A percentile compares a stretch with the other conserved stretches of the same genome.
Conservation (phyloP, 225 moss, liverwort and hornwort species). For the Rhytidiadelphus loreus region DNA sequence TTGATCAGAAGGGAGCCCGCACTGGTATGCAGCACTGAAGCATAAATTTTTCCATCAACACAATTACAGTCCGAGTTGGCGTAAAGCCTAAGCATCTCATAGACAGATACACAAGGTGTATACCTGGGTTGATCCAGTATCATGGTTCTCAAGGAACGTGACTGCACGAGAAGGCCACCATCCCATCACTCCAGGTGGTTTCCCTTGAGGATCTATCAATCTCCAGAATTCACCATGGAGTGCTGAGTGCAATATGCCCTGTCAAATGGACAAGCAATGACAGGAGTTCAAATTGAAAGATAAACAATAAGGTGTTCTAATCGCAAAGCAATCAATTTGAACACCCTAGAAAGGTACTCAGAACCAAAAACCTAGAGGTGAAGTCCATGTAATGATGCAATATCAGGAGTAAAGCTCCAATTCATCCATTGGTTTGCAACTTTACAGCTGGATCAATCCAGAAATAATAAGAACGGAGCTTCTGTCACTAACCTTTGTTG, state of each 20-base stretch:
- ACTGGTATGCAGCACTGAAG: neutral
- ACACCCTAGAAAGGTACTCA: neutral
- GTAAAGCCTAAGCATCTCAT: neutral
- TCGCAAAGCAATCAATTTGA: neutral
- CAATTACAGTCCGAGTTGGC: neutral
- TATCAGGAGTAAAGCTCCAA: neutral
- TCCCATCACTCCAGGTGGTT: slow-evolving; percentile 88
- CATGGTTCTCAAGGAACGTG: slow-evolving; percentile 89
- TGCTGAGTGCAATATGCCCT: slow-evolving; percentile 90
- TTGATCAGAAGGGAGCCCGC: neutral
- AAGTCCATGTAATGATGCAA: neutral
- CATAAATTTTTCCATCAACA: neutral
- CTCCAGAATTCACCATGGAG: slow-evolving; percentile 89
- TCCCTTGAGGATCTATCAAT: slow-evolving; percentile 86
- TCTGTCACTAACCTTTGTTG: slow-evolving; percentile 56
- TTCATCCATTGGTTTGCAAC: neutral
- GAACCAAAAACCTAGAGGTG: neutral
- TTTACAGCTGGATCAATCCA: neutral
- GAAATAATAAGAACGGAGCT: neutral
- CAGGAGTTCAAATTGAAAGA: neutral
- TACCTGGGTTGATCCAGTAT: slow-evolving; percentile 89
- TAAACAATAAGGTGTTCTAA: neutral
- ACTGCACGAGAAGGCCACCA: slow-evolving; percentile 96
- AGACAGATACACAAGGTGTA: neutral
- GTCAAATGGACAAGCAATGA: neutral